Evolutionary conservation across 176 grass and related monocot genomes (phyloP).

Genomic region (Aegilops umbellulata): DNA sequence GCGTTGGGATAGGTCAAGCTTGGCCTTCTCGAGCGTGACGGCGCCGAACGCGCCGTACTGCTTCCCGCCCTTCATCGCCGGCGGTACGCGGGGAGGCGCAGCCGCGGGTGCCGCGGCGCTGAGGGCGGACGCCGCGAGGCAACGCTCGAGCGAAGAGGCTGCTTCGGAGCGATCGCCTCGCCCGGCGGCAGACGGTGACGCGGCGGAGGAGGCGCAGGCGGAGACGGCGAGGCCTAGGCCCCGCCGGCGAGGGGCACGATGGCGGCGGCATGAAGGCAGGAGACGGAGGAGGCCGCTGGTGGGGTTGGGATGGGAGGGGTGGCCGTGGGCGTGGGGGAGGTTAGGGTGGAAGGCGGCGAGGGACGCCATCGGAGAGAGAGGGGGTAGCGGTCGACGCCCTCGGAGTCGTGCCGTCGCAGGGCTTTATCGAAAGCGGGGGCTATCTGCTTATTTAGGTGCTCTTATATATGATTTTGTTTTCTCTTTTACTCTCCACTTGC

Average conservation of each 20-base stretch:
- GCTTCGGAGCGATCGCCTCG: constrained; percentile 25
- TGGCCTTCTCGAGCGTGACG: constrained; percentile 62
- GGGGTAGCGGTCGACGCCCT: constrained; percentile 19
- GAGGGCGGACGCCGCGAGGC: constrained; percentile 27
- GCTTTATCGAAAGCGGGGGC: constrained; percentile 24
- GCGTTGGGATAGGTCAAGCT: constrained; percentile 61
- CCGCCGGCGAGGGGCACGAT: background rate
- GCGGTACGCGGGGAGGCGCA: constrained; percentile 16
- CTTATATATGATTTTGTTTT: no score
- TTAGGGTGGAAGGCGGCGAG: constrained; percentile 40
- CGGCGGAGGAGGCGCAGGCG: constrained; percentile 28
- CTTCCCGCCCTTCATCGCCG: constrained; percentile 58
- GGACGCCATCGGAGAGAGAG: constrained; percentile 34
- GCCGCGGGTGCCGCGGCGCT: constrained; percentile 25
- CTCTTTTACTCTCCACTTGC: no score
- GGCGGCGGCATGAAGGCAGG: constrained; percentile 5
- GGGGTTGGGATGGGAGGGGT: constrained; percentile 45
- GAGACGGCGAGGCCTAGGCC: constrained; percentile 22
- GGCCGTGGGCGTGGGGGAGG: constrained; percentile 6
- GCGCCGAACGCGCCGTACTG: constrained; percentile 61
- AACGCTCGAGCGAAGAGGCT: constrained; percentile 45
- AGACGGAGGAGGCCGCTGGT: constrained; percentile 44
- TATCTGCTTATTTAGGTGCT: background rate
- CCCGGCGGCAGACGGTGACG: constrained; percentile 26
- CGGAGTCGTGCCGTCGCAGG: constrained; percentile 20